Evolutionary conservation across 371 early-diverging fungal species (phyloP), one percentile per base, ranked within the genome.

Genomic region (Mortierella polycephala): DNA sequence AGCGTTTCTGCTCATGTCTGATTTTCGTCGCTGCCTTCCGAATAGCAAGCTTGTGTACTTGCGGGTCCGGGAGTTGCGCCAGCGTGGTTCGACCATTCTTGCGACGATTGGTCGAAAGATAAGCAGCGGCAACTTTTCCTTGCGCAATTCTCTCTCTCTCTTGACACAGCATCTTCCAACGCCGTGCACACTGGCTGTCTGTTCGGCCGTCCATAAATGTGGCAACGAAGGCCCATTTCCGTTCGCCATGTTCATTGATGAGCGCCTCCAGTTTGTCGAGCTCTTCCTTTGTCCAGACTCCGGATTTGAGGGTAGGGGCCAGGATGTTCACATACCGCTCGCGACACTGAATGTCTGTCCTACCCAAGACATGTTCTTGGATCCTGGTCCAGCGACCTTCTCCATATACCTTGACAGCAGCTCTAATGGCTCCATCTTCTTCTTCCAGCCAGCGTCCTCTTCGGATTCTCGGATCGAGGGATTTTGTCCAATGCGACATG

Each of bases 311-410:
- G 1, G 73, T 75, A 6, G 95, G 94, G 47, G 88, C 84, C 37
- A 94, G 67, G 1, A 90, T 84, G 75, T 95, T 94, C 68, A 87
- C 84, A 75, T 88, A 96, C 57, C 97, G 85, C 74, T 96, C 96
- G 40, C 97, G 87, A 60, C 95, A 95, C 64, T 96, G 95, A 61
- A 92, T 89, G 74, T 96, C 96, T 3, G 95, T 96, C 52, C 96
- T 83, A 20, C 92, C 91, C 1, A 87, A 88, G 11, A 96, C 86
- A 64, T 89, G 84, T 50, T 86, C 83, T 56, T 90, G 89, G 20
- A 96, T 81, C 64, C 88, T 90, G 39, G 83, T 83, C 97, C 97
- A 96, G 59, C 89, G 88, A 10, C 90, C 89, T 6, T 82, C 83
- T 11, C 95, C 96, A 69, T 90, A 92, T 5, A 87, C 65, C 1